Percentiles rank a stretch among this genome's conserved stretches.
Evolutionary conservation across 2,329 filamentous ascomycete species (phyloP).

Genomic region (Monosporascus ibericus): DNA sequence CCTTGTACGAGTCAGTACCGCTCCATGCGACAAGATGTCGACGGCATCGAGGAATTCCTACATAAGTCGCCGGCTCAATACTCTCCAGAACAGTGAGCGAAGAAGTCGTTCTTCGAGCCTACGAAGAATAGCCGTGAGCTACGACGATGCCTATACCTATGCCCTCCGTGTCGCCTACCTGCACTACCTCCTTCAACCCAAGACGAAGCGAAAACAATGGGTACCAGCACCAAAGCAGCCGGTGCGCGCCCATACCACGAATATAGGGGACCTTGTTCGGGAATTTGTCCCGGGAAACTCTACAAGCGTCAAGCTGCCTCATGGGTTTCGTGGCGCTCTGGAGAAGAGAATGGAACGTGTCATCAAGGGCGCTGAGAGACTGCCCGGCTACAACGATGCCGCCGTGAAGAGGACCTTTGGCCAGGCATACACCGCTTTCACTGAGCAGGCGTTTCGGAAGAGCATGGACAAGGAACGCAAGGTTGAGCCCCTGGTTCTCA

Average conservation of each 20-base stretch:
- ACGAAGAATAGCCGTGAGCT: conserved; percentile 43
- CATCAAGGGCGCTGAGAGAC: conserved; percentile 71
- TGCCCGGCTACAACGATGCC: conserved; percentile 87
- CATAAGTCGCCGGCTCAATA: conserved; percentile 38
- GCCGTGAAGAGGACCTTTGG: conserved; percentile 90
- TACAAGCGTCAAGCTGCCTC: conserved; percentile 49
- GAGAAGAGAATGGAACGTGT: conserved; percentile 75
- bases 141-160: conserved; percentile 85
- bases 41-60: conserved; percentile 43
- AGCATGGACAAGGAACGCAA: conserved; percentile 90
- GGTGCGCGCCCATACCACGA: conserved; percentile 58
- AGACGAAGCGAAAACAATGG: conserved; percentile 84
- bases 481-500: conserved; percentile 86
- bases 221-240: conserved; percentile 60
- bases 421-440: conserved; percentile 88
- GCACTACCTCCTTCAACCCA: conserved; percentile 86
- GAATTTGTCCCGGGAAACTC: conserved; percentile 61
- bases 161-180: conserved; percentile 88
- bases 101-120: conserved; percentile 41
- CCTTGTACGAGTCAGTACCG: not conserved
- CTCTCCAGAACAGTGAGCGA: conserved; percentile 35
- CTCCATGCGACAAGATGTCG: conserved; percentile 36
- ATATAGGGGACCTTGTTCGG: conserved; percentile 80
- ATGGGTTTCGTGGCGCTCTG: conserved; percentile 45
- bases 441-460: conserved; percentile 80